Evolutionary conservation across 257 asterid genomes (phyloP).

Genomic region (Solanum chiquidenum): DNA sequence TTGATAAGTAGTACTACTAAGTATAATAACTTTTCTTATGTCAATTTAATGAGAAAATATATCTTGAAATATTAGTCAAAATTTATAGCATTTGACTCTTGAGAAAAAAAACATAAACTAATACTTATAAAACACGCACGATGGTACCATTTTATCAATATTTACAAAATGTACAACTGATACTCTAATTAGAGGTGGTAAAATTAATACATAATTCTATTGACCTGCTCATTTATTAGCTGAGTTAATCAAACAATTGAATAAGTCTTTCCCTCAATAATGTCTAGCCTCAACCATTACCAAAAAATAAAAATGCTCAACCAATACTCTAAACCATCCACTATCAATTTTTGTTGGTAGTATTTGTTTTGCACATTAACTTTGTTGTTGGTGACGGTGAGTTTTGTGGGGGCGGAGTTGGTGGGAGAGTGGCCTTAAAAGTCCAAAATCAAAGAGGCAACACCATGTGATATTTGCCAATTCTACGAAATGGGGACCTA

Average conservation of each 20-base stretch:
- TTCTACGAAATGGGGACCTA: not conserved
- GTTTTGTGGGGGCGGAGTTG: constrained; percentile 3
- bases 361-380: not conserved
- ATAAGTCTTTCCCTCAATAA: not conserved
- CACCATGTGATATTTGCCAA: not conserved
- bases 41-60: not conserved
- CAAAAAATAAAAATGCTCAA: not conserved
- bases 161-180: not conserved
- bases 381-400: not conserved
- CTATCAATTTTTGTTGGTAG: not conserved
- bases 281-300: not conserved
- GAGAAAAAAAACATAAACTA: not conserved
- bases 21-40: not conserved
- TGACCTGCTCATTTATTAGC: not conserved
- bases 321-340: not conserved
- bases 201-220: not conserved
- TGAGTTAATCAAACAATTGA: not conserved
- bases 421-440: not conserved
- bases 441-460: not conserved
- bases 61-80: not conserved
- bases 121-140: not conserved
- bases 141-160: not conserved
- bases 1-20: not conserved
- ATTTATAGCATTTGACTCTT: not conserved
- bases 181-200: not conserved